These are phyloP conservation scores for Closterium sp. DNA, from an alignment of 139 green algal species.

Conservation along the genomic window DNA sequence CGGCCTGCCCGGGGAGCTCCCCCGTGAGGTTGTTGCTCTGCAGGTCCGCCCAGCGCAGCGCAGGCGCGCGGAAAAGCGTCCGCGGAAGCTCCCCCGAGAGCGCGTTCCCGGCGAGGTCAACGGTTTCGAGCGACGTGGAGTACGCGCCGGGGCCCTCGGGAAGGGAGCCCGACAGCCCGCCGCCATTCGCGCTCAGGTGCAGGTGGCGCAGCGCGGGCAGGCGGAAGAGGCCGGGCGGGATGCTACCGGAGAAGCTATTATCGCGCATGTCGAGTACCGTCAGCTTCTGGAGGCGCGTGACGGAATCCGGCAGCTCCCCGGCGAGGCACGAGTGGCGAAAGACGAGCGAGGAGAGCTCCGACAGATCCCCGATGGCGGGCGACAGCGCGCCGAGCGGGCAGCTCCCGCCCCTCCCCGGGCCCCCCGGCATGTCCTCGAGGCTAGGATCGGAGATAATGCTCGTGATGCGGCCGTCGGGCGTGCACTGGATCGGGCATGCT, in stretches of 20 bases:
- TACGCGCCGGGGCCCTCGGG: not conserved
- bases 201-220: not conserved
- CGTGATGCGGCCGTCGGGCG: not conserved
- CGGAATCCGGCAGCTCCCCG: not conserved
- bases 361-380: not conserved
- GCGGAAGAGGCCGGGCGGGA: not conserved
- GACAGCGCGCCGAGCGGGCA: not conserved
- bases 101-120: not conserved
- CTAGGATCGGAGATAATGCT: not conserved
- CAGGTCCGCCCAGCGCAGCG: constrained; percentile 7
- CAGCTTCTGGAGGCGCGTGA: not conserved
- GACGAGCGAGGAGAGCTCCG: not conserved
- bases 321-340: not conserved
- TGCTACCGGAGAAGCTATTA: constrained; percentile 1
- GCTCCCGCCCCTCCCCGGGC: not conserved
- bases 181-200: not conserved
- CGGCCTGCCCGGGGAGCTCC: not conserved
- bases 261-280: not conserved
- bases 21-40: constrained; percentile 25
- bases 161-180: not conserved
- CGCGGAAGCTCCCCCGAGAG: constrained; percentile 20
- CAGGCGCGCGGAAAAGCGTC: not conserved
- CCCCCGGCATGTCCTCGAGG: not conserved
- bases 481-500: not conserved
- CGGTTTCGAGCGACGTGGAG: not conserved